A percentile compares a stretch with the other conserved stretches of the same genome.
These are phyloP conservation scores for Cladobotryum mycophilum DNA, from an alignment of 2,329 filamentous ascomycete species.

Conservation along the genomic window DNA sequence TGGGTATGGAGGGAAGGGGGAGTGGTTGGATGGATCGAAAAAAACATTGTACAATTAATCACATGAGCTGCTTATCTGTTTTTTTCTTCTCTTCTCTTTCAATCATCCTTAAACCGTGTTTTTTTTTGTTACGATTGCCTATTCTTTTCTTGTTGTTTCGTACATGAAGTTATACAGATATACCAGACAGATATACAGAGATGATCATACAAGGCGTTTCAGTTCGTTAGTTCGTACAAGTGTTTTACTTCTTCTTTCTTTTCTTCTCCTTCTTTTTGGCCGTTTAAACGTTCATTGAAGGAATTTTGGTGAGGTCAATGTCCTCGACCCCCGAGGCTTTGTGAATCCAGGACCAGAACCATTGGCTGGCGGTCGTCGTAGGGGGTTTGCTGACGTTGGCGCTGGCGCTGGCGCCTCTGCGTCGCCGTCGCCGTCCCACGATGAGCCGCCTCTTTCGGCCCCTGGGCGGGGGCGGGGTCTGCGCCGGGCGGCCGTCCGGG, in stretches of 20 bases:
- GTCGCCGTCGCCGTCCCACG: slow-evolving; percentile 3
- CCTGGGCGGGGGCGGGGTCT: not conserved
- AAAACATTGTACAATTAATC: not conserved
- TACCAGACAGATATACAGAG: too few species aligned
- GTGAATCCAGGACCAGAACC: too few species aligned
- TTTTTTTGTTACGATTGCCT: not conserved
- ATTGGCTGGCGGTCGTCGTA: too few species aligned
- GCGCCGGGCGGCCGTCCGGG: slow-evolving; percentile 1
- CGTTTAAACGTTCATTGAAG: too few species aligned
- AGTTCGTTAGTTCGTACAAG: too few species aligned
- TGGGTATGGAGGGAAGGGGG: not conserved
- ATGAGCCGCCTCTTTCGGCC: slow-evolving; percentile 16
- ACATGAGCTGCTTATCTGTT: not conserved
- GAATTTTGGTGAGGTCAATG: too few species aligned
- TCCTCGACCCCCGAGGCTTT: too few species aligned
- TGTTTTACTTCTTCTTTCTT: too few species aligned
- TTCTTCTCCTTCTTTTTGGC: too few species aligned
- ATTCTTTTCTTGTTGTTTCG: not conserved
- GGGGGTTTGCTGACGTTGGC: not conserved
- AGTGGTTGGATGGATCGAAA: not conserved
- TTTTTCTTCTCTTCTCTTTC: not conserved
- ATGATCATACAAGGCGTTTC: too few species aligned
- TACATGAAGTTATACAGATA: too few species aligned
- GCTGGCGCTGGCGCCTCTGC: slow-evolving; percentile 1
- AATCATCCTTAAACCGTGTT: not conserved